A percentile compares a stretch with the other conserved stretches of the same genome.
These are phyloP conservation scores for Dentipellis sp. DNA, from an alignment of 768 basidiomycete genomes.

Conservation along the genomic window DNA sequence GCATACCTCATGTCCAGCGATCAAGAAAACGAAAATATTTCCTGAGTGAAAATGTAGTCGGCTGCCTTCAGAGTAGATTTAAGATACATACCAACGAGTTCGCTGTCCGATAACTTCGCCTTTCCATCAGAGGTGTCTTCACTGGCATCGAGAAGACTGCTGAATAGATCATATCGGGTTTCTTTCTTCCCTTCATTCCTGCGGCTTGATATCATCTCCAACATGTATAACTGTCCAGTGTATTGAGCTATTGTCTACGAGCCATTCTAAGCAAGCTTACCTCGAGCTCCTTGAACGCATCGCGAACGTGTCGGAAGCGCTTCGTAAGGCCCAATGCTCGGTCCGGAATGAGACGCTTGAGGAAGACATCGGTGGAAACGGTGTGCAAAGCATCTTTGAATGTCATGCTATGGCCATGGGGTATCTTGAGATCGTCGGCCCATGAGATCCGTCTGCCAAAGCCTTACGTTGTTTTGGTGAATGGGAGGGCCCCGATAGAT, in stretches of 20 bases:
- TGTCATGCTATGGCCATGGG: slow-evolving; percentile 36
- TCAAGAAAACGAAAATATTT: too few species aligned
- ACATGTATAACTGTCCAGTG: neutral
- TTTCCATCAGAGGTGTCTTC: neutral
- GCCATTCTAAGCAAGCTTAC: slow-evolving; percentile 14
- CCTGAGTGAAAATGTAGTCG: neutral
- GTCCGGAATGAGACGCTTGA: slow-evolving; percentile 18
- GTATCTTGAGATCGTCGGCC: slow-evolving; percentile 31
- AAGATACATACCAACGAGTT: neutral
- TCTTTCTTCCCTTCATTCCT: neutral
- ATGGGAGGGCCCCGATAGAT: too few species aligned
- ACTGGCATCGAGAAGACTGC: neutral
- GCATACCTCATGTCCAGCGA: too few species aligned
- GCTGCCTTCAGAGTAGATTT: neutral
- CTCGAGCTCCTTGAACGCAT: slow-evolving; percentile 20
- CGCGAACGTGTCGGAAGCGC: slow-evolving; percentile 14
- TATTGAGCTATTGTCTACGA: neutral
- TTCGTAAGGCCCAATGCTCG: slow-evolving; percentile 19
- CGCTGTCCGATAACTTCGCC: neutral
- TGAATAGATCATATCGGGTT: neutral
- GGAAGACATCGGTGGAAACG: slow-evolving; percentile 20
- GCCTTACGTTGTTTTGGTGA: slow-evolving; percentile 10
- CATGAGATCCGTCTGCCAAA: slow-evolving; percentile 45
- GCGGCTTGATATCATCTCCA: neutral
- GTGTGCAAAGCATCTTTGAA: slow-evolving; percentile 38